These are phyloP conservation scores for Aphanomyces astaci DNA, from an alignment of 352 stramenopile genomes.

Conservation along the genomic window DNA sequence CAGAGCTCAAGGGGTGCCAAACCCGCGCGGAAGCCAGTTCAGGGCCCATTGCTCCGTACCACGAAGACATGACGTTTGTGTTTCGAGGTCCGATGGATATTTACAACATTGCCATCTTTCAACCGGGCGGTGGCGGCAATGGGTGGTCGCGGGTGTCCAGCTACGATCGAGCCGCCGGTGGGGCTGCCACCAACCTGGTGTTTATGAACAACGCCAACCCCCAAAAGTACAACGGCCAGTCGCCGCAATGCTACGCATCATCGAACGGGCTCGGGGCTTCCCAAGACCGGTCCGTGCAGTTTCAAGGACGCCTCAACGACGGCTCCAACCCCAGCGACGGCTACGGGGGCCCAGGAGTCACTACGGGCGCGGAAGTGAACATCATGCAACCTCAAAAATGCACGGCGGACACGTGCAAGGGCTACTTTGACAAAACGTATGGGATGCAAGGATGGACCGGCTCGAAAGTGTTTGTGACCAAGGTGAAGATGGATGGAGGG, in stretches of 20 bases:
- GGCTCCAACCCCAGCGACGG: constrained; percentile 41
- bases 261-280: constrained; percentile 42
- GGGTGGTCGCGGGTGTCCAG: constrained; percentile 51
- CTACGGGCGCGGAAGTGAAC: constrained; percentile 64
- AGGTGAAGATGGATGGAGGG: constrained; percentile 46
- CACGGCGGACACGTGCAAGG: constrained; percentile 43
- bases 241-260: constrained; percentile 52
- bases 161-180: constrained; percentile 49
- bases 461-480: constrained; percentile 66
- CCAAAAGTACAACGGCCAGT: constrained; percentile 46
- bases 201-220: constrained; percentile 83
- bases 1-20: constrained; percentile 46
- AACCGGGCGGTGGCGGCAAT: constrained; percentile 40
- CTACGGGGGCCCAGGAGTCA: constrained; percentile 38
- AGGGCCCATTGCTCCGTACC: constrained; percentile 46
- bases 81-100: constrained; percentile 65
- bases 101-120: constrained; percentile 63
- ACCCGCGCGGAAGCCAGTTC: constrained; percentile 36
- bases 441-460: constrained; percentile 66
- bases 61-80: constrained; percentile 53
- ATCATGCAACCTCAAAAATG: constrained; percentile 63
- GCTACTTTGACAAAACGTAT: constrained; percentile 53
- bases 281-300: constrained; percentile 30
- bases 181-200: constrained; percentile 59
- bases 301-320: constrained; percentile 43